Base-by-base conservation (phyloP, 768 basidiomycete genomes). In the Leccinum subtestaceum region DNA sequence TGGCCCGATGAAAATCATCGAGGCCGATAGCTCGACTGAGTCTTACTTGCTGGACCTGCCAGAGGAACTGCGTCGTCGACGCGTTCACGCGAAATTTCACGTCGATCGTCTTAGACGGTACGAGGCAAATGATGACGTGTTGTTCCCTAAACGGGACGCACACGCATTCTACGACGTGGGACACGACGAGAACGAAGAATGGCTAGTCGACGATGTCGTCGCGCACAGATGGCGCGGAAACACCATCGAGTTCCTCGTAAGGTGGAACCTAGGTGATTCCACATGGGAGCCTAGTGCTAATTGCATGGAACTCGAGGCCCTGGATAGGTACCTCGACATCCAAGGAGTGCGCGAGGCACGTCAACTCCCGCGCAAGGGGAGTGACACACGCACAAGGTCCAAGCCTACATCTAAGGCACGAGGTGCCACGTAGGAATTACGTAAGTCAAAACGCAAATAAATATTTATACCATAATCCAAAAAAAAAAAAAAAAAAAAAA, bases 81-180 rank as follows among this genome's bases (percentile, higher is more conserved):
- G 40, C 3, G 2, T 43, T 8, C 40, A 43, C 8, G 15, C 40
- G 1, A 43, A 0, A 1, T 43, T 43, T 4, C 40, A 43, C 12
- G 17, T 43, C 17, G 8, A 4, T 1, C n/a, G 7, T 0, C 40
- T 43, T 0, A 0, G 40, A n/a, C 40, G 5, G 0, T n/a, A 43
- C 6, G 40, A 43, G 12, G 17, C 40, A 5, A 43, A 43, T 1
- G 40, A 43, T 1, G 40, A 43, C 9, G 3, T n/a, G 17, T 0
- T 15, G 5, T 43, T 43, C 40, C 40, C 17, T 0, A n/a, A 8
- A 3, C 40, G 40, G 17, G 17, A 43, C 4, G 17, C 40, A n/a
- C 40, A 43, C 3, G 17, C 40, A 1, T 43, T 43, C 40, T 43
- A 43, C 12, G 40, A 43, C 17, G 17, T 43, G 4, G 40, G 40